Conservation (phyloP, 176 grass and related monocot species). For the Eleusine coracana region DNA sequence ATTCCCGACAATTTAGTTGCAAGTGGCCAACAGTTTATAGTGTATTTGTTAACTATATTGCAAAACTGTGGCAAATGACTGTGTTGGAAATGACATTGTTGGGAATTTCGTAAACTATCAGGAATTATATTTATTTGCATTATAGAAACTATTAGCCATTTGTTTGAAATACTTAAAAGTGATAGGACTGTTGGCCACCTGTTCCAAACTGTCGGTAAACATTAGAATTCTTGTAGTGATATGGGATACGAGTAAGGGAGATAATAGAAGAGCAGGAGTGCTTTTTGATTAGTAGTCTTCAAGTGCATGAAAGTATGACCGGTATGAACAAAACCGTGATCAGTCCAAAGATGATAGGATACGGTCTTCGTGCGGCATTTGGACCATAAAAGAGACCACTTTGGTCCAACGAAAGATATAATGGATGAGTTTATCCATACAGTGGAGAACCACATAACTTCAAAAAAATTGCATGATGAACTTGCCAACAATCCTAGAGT, state of each 20-base stretch:
- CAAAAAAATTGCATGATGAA: neutral
- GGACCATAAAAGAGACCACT: neutral
- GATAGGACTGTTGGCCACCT: too few relatives aligned
- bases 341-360: constrained; percentile 1
- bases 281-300: neutral
- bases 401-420: neutral
- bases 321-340: neutral
- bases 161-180: too few relatives aligned
- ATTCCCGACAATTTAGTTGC: too few relatives aligned
- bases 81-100: too few relatives aligned
- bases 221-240: too few relatives aligned
- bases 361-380: neutral
- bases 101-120: too few relatives aligned
- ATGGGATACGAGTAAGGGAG: neutral
- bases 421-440: neutral
- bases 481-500: neutral
- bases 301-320: neutral
- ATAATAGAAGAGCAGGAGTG: constrained; percentile 6
- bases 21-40: too few relatives aligned
- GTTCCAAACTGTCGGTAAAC: too few relatives aligned
- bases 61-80: too few relatives aligned
- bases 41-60: too few relatives aligned
- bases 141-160: too few relatives aligned
- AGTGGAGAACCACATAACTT: neutral
- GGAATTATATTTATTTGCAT: too few relatives aligned